Percentiles rank a stretch among this genome's conserved stretches.
These are phyloP conservation scores for Pythium diclinum DNA, from an alignment of 352 stramenopile genomes.

Conservation along the genomic window DNA sequence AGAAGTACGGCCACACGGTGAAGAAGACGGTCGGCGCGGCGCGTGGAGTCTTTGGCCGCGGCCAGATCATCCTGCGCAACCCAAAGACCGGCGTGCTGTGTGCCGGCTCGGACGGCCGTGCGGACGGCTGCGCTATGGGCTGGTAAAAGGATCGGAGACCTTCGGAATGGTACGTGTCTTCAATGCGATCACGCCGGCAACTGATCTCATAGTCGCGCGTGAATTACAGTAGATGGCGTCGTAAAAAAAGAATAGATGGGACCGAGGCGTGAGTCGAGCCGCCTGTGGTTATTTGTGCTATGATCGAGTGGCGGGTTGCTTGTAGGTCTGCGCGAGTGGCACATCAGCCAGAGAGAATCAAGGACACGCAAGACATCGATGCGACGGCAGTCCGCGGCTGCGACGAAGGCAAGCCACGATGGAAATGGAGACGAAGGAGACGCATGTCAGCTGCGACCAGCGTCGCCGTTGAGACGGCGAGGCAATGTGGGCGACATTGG, in stretches of 20 bases:
- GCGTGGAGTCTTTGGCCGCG: constrained; percentile 65
- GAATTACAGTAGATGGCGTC: not conserved
- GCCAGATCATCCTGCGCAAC: constrained; percentile 85
- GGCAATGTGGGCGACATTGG: not conserved
- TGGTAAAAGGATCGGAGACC: constrained; percentile 33
- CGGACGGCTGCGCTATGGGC: constrained; percentile 93
- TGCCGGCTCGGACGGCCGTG: constrained; percentile 93
- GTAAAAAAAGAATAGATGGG: constrained; percentile 7
- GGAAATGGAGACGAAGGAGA: not conserved
- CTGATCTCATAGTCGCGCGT: not conserved
- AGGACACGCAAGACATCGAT: not conserved
- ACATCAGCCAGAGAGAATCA: not conserved
- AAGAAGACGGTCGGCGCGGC: constrained; percentile 30
- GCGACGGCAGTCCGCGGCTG: not conserved
- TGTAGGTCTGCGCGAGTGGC: no score
- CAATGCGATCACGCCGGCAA: not conserved
- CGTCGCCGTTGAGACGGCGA: not conserved
- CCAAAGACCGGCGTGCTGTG: constrained; percentile 87
- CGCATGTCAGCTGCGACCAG: not conserved
- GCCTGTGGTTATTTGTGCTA: not conserved
- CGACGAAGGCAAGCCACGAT: not conserved
- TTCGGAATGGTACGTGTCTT: not conserved
- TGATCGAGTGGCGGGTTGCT: not conserved
- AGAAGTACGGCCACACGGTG: constrained; percentile 79
- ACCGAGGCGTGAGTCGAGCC: not conserved